These are phyloP conservation scores for Puccinia horiana DNA, from an alignment of 1,284 basidiomycete genomes.

Conservation along the genomic window DNA sequence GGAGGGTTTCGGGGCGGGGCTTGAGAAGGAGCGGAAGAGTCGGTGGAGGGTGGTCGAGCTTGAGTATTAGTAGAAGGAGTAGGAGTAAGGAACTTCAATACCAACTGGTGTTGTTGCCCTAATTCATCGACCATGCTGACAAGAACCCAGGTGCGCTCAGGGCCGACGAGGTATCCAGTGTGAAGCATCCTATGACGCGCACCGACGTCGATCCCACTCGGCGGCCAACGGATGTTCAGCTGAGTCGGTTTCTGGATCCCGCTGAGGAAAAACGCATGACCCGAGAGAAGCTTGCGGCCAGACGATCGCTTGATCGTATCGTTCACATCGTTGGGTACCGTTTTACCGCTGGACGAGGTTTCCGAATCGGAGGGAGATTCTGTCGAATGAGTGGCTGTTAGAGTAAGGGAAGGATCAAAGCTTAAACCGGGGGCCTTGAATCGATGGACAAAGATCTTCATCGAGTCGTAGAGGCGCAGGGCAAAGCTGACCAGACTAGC, in stretches of 20 bases:
- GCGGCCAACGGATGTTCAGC: conserved; percentile 43
- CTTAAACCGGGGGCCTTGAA: conserved; percentile 31
- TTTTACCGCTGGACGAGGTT: background rate
- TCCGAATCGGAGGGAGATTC: conserved; percentile 1
- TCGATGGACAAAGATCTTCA: conserved; percentile 40
- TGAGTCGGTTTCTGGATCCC: conserved; percentile 27
- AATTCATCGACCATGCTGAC: conserved; percentile 28
- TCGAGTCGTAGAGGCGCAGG: conserved; percentile 41
- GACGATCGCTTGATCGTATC: background rate
- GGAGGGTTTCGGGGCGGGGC: background rate
- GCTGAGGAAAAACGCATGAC: conserved; percentile 29
- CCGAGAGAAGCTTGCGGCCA: conserved; percentile 9
- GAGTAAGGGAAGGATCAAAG: background rate
- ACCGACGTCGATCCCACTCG: conserved; percentile 21
- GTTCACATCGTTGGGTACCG: background rate
- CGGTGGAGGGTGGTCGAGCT: background rate
- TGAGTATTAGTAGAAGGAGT: too few relatives aligned
- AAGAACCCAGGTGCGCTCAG: background rate
- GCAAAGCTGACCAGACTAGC: background rate
- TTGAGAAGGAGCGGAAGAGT: background rate
- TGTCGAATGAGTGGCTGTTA: background rate
- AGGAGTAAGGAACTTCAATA: conserved; percentile 6
- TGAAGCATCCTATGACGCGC: conserved; percentile 34
- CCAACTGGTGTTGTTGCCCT: conserved; percentile 29
- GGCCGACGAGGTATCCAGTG: conserved; percentile 4